phyloP scores from a whole-genome alignment of 164 flowering plant species.

The Liriodendron chinense region DNA sequence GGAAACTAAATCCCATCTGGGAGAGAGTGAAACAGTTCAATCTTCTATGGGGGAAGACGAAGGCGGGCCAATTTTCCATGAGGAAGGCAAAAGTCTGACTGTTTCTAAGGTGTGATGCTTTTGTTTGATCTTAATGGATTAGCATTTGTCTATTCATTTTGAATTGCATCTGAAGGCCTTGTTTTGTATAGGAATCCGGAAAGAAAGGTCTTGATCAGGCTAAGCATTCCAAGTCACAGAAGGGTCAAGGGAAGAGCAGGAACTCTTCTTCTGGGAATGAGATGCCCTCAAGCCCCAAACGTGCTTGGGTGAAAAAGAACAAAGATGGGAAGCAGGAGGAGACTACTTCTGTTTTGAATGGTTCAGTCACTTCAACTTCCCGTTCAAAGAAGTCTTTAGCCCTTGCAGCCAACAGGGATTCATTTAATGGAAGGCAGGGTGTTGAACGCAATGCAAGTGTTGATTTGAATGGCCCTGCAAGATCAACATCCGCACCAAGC shows the following conservation, averaged over 20 bases:
- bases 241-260: conserved; percentile 37
- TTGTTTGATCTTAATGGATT: background rate
- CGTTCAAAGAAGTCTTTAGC: conserved; percentile 31
- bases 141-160: conserved; percentile 1
- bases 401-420: conserved; percentile 29
- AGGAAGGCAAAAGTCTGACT: conserved; percentile 27
- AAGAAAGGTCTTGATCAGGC: conserved; percentile 19
- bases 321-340: conserved; percentile 40
- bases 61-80: conserved; percentile 20
- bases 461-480: conserved; percentile 19
- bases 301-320: conserved; percentile 31
- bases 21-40: conserved; percentile 15
- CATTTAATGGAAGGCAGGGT: conserved; percentile 39
- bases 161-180: background rate
- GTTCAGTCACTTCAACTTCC: conserved; percentile 30
- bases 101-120: conserved; percentile 30
- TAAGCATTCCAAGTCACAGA: conserved; percentile 28
- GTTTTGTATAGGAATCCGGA: conserved; percentile 38
- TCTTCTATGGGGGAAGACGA: conserved; percentile 17
- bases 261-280: conserved; percentile 19
- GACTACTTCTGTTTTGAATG: conserved; percentile 36
- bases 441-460: conserved; percentile 19
- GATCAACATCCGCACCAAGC: conserved; percentile 21
- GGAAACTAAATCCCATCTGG: conserved; percentile 22
- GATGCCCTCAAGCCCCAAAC: conserved; percentile 35